phyloP scores from a whole-genome alignment of 768 basidiomycete species.

The Cyathus striatus region DNA sequence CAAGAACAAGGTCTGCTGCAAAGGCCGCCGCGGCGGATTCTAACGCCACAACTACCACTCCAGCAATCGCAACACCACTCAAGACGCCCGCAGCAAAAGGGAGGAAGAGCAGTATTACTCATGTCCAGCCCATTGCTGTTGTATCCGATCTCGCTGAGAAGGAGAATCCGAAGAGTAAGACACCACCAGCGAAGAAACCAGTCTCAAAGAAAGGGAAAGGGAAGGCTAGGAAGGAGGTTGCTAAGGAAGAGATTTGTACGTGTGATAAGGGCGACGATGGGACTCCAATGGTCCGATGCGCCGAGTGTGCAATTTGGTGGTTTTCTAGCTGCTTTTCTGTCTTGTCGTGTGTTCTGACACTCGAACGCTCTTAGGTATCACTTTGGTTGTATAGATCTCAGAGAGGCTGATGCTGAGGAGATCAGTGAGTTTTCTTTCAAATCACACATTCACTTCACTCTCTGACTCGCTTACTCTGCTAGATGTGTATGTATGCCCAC shows the following conservation, averaged over 20 bases:
- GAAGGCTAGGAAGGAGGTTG: conserved; percentile 4
- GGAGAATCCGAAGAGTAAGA: conserved; percentile 18
- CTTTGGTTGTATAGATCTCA: conserved; percentile 68
- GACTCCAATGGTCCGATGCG: conserved; percentile 76
- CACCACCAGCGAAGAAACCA: conserved; percentile 8
- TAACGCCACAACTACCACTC: too few relatives aligned
- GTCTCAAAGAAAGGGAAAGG: conserved; percentile 10
- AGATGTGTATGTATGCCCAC: conserved; percentile 56
- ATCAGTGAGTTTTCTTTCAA: conserved; percentile 53
- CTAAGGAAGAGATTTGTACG: conserved; percentile 43
- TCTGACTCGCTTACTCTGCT: too few relatives aligned
- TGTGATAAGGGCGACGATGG: conserved; percentile 73
- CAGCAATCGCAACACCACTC: conserved; percentile 1
- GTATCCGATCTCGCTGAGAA: too few relatives aligned
- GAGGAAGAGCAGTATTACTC: too few relatives aligned
- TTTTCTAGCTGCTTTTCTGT: conserved; percentile 15
- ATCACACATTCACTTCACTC: too few relatives aligned
- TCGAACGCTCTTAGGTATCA: conserved; percentile 59
- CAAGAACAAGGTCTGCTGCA: neutral
- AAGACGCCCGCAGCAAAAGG: too few relatives aligned
- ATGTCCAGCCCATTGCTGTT: too few relatives aligned
- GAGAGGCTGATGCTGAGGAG: conserved; percentile 62
- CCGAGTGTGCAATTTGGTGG: conserved; percentile 68
- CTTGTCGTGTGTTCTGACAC: conserved; percentile 2
- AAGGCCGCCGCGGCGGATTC: neutral